Evolutionary conservation across 768 basidiomycete species (phyloP), one percentile per base, ranked within the genome.

Genomic region (Trametes cingulata): DNA sequence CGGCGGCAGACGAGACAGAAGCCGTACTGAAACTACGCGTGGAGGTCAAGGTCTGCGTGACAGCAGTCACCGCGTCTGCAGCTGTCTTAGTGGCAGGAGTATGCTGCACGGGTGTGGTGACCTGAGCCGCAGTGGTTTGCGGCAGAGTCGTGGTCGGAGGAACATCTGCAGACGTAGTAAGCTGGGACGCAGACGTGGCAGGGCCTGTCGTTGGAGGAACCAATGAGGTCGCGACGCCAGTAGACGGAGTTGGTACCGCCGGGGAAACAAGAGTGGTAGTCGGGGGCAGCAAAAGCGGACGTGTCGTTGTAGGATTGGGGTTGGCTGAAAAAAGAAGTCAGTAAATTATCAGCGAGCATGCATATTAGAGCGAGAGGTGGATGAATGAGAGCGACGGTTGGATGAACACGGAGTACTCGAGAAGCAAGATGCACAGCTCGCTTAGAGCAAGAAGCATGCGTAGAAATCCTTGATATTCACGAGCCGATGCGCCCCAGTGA

Each of bases 21-120:
- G 49, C 33, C 2, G 52, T 42, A 45, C 6, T 47, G 10, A 43
- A 27, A 17, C 39, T 14, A 14, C 57, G 56, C 3, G 40, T 50
- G 10, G 60, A 55, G 25, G 58, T 53, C 29, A 58, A 22, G 37
- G 56, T 57, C 14, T 49, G 39, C 3, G 56, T 57, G 2, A 57
- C 47, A 27, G 49, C 47, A 7, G 56, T 57, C 19, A 57, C 15
- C n/a, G 37, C 37, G 42, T 49, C 56, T 2, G 46, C 47, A 14
- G 42, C 29, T 3, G 47, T 42, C 0, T 17, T 47, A 13, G 56
- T 27, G 45, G 45, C 17, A 15, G 37, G 19, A 19, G 25, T 17
- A 7, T 37, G 39, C 27, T 57, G 58, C 12, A 52, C 43, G 2
- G 43, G 51, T 4, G 51, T 46, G 10, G 51, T 53, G 12, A 27